Conservation (phyloP, 2,329 filamentous ascomycete genomes). For the Aspergillus novofumigatus region DNA sequence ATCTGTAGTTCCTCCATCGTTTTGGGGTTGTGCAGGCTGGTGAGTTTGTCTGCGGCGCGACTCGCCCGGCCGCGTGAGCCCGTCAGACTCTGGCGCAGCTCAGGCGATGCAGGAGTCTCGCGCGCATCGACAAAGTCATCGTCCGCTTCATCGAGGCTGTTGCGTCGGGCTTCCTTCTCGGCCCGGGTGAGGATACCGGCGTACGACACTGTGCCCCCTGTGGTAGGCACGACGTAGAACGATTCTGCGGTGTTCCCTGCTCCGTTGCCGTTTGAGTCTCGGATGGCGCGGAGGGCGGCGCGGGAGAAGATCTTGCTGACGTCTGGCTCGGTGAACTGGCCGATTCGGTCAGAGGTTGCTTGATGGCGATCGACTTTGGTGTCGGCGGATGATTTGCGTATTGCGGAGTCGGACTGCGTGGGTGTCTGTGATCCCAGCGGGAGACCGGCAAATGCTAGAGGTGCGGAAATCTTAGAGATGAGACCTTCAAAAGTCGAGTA, state of each 20-base stretch:
- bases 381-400: constrained; percentile 32
- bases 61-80: constrained; percentile 31
- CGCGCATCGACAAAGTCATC: constrained; percentile 88
- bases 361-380: constrained; percentile 35
- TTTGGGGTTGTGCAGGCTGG: constrained; percentile 47
- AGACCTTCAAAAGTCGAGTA: constrained; percentile 88
- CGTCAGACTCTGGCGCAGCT: constrained; percentile 42
- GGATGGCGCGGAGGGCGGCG: constrained; percentile 75
- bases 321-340: constrained; percentile 60
- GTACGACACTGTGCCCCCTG: constrained; percentile 87
- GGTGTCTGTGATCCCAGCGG: constrained; percentile 60
- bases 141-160: constrained; percentile 60
- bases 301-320: constrained; percentile 79
- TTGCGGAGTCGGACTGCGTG: constrained; percentile 18
- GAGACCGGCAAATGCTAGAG: constrained; percentile 86
- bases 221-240: constrained; percentile 92
- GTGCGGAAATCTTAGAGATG: constrained; percentile 83
- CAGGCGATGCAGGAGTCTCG: constrained; percentile 57
- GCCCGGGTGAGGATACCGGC: constrained; percentile 71
- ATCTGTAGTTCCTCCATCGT: constrained; percentile 82
- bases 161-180: constrained; percentile 41
- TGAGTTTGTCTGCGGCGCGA: constrained; percentile 26
- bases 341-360: constrained; percentile 39
- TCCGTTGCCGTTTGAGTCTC: constrained; percentile 59
- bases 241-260: constrained; percentile 60